These are phyloP conservation scores for Verticillium nubilum DNA, from an alignment of 2,329 filamentous ascomycete genomes.

Conservation along the genomic window DNA sequence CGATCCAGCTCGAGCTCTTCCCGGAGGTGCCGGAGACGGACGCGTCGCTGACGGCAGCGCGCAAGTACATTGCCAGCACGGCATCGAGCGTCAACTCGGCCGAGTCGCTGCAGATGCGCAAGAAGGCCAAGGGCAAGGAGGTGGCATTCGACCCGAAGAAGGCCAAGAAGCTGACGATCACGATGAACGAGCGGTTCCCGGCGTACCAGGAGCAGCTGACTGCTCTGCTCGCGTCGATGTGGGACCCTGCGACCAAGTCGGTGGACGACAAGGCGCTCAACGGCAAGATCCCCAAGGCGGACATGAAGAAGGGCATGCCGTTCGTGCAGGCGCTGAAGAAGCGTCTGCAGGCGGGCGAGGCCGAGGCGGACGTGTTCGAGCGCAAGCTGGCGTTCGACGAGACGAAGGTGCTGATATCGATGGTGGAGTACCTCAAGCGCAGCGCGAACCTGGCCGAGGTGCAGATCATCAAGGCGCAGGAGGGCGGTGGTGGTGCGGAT, in stretches of 20 bases:
- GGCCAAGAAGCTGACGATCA: slow-evolving; percentile 88
- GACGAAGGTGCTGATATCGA: slow-evolving; percentile 65
- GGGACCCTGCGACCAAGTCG: slow-evolving; percentile 54
- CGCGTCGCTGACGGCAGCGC: slow-evolving; percentile 66
- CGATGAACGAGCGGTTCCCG: slow-evolving; percentile 73
- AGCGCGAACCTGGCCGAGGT: slow-evolving; percentile 64
- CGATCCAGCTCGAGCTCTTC: slow-evolving; percentile 75
- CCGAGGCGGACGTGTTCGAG: slow-evolving; percentile 65
- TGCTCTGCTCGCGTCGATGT: slow-evolving; percentile 61
- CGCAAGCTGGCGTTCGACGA: slow-evolving; percentile 87
- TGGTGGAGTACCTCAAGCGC: slow-evolving; percentile 74
- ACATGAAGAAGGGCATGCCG: slow-evolving; percentile 98
- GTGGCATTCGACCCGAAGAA: slow-evolving; percentile 82
- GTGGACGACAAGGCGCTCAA: slow-evolving; percentile 78
- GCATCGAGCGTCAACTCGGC: slow-evolving; percentile 79
- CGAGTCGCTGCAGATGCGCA: slow-evolving; percentile 78
- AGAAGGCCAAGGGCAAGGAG: slow-evolving; percentile 88
- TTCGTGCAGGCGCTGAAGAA: slow-evolving; percentile 87
- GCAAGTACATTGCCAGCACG: slow-evolving; percentile 73
- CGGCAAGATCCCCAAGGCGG: slow-evolving; percentile 72
- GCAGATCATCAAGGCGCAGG: slow-evolving; percentile 66
- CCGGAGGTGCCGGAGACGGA: slow-evolving; percentile 63
- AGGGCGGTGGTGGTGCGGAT: slow-evolving; percentile 56
- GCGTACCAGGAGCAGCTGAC: slow-evolving; percentile 66
- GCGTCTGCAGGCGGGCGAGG: slow-evolving; percentile 67